phyloP scores from a whole-genome alignment of 176 grass and related monocot genomes.

The Eleusine indica region DNA sequence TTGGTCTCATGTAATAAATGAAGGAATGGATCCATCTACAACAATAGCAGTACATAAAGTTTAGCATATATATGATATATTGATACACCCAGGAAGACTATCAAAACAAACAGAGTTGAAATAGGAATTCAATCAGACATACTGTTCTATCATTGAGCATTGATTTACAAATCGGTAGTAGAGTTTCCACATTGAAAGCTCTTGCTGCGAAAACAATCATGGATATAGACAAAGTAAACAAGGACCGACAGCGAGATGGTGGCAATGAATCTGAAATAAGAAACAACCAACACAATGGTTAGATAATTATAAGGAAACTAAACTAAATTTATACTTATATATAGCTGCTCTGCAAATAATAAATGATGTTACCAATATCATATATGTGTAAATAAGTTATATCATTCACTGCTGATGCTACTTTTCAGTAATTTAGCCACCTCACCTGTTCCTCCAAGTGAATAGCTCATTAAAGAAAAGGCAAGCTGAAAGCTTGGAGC shows the following conservation, averaged over 20 bases:
- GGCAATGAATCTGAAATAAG: constrained; percentile 59
- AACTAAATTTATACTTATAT: constrained; percentile 3
- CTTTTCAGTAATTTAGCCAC: constrained; percentile 9
- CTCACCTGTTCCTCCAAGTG: constrained; percentile 66
- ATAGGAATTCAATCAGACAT: constrained; percentile 20
- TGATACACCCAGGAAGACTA: too few species aligned
- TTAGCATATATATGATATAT: constrained; percentile 31
- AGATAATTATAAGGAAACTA: not conserved
- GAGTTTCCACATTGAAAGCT: constrained; percentile 79
- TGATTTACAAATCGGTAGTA: constrained; percentile 84
- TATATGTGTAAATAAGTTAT: too few species aligned
- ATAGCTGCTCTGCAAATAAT: too few species aligned
- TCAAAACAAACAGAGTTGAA: too few species aligned
- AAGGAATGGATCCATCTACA: constrained; percentile 90
- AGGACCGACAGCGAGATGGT: constrained; percentile 76
- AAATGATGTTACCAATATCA: too few species aligned
- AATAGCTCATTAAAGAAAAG: constrained; percentile 75
- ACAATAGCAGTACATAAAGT: constrained; percentile 13
- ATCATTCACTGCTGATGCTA: constrained; percentile 12
- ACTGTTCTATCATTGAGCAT: constrained; percentile 67
- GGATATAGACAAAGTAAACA: constrained; percentile 79
- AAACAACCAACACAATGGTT: too few species aligned
- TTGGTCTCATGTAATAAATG: constrained; percentile 76
- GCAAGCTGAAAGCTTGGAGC: constrained; percentile 92
- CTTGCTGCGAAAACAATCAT: constrained; percentile 97